Base-by-base conservation (phyloP, 495 filamentous ascomycete genomes). In the Amphirosellinia nigrospora region DNA sequence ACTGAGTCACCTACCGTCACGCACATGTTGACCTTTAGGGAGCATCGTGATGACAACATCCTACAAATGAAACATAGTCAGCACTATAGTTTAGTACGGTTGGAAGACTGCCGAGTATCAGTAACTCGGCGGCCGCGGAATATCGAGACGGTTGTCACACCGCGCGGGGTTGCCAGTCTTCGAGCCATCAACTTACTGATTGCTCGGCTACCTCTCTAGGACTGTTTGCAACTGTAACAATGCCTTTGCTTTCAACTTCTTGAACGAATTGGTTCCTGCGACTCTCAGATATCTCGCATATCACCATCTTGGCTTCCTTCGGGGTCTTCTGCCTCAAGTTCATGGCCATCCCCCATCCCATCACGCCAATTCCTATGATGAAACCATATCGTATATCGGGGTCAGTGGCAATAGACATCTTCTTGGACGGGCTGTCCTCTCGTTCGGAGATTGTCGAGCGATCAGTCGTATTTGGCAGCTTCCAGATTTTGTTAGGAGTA, bases 301-400 rank as follows among this genome's bases (percentile, higher is more conserved):
- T 75, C 69, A 79, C 59, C 36, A 84, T 73, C 30, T 70, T 74
- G 65, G 83, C 79, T 11, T 76, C 72, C 10, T 68, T 63, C 11
- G 79, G 74, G 28, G 82, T 70, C 70, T 83, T 83, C 15, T 73
- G 66, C 58, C 82, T 79, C 1, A 84, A 73, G 66, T 84, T 84
- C 70, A 74, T 78, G 0, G 82, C 82, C 82, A 84, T 84, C 11
- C 80, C 78, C 72, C 74, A 84, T 30, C 82, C 82, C 82, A 69
- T 73, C 1, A 32, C 30, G 34, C 70, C 70, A 53, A 72, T n/a
- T 21, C 70, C 70, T 63, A 69, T 68, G 28, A 69, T 68, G 28
- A 68, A 68, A 3, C 63, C 63, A 53, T 65, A 65, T 53, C 63
- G 63, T 65, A n/a, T 65, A 7, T 8, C 41, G 9, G 63, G 46